phyloP scores from a whole-genome alignment of 257 asterid genomes.

The Solanum chiquidenum region DNA sequence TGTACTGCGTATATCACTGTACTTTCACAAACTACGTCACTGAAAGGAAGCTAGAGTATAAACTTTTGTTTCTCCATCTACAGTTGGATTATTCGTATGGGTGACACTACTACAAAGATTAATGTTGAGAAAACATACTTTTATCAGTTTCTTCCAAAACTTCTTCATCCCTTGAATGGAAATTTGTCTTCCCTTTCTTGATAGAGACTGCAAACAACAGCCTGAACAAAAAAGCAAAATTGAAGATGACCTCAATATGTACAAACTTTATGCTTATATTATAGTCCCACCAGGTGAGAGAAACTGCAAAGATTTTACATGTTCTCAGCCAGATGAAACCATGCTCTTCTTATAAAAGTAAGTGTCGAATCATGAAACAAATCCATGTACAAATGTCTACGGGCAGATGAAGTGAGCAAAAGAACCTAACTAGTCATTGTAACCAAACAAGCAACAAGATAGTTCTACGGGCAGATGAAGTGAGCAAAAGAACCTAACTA shows the following conservation, averaged over 20 bases:
- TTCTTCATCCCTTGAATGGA: slow-evolving; percentile 89
- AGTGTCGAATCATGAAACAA: not conserved
- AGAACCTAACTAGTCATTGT: not conserved
- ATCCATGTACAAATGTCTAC: not conserved
- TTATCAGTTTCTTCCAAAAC: slow-evolving; percentile 56
- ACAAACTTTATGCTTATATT: slow-evolving; percentile 23
- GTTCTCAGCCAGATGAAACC: slow-evolving; percentile 53
- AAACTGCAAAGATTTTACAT: slow-evolving; percentile 81
- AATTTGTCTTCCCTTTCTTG: slow-evolving; percentile 53
- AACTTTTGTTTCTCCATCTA: not conserved
- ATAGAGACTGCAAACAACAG: slow-evolving; percentile 78
- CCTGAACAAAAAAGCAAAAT: slow-evolving; percentile 24
- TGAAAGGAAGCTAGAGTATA: not conserved
- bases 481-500: not conserved
- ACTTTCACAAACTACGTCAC: not conserved
- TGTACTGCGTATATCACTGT: not conserved
- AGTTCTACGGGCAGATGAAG: not conserved
- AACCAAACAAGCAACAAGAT: not conserved
- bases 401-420: not conserved
- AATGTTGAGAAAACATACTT: slow-evolving; percentile 27
- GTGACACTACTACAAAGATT: not conserved
- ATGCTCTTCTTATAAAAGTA: not conserved
- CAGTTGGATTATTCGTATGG: not conserved
- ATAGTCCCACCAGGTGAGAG: slow-evolving; percentile 64
- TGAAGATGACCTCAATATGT: not conserved